Percentiles rank a stretch among this genome's conserved stretches.
Evolutionary conservation across 306 rosid genomes (phyloP).

Genomic region (Vigna radiata): DNA sequence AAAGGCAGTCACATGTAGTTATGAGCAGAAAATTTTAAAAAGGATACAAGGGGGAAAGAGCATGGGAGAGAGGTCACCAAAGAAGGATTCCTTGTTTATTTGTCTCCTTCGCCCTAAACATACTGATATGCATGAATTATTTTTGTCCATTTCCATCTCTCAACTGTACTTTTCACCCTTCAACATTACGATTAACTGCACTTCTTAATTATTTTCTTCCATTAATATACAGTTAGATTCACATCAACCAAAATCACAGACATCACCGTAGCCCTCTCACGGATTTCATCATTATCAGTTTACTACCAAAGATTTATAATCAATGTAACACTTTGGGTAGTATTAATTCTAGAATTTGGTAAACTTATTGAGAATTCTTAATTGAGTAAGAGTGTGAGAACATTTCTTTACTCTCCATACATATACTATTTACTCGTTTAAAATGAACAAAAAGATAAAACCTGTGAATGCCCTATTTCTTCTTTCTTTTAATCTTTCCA

Average conservation of each 20-base stretch:
- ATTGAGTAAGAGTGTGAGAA: not conserved
- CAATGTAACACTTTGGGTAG: too few relatives aligned
- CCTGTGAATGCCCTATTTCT: slow-evolving; percentile 48
- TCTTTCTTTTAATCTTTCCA: slow-evolving; percentile 76
- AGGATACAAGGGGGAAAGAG: slow-evolving; percentile 37
- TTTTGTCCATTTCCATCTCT: slow-evolving; percentile 51
- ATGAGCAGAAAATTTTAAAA: slow-evolving; percentile 37
- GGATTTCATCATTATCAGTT: slow-evolving; percentile 14
- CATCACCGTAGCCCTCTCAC: slow-evolving; percentile 46
- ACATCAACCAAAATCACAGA: slow-evolving; percentile 51
- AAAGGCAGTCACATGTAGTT: slow-evolving; percentile 51
- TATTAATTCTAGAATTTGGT: too few relatives aligned
- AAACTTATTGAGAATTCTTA: not conserved
- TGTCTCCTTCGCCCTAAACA: slow-evolving; percentile 68
- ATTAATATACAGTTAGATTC: slow-evolving; percentile 51
- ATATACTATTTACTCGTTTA: not conserved
- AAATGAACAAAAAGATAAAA: not conserved
- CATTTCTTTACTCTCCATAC: not conserved
- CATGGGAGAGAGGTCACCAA: slow-evolving; percentile 54
- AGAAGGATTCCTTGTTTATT: slow-evolving; percentile 65
- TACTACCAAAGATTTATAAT: too few relatives aligned
- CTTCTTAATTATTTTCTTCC: not conserved
- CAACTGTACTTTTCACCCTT: slow-evolving; percentile 58
- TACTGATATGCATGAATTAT: slow-evolving; percentile 51
- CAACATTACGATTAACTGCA: slow-evolving; percentile 22